A percentile compares a stretch with the other conserved stretches of the same genome.
These are phyloP conservation scores for Hortiboletus campestris DNA, from an alignment of 768 basidiomycete genomes.

Conservation along the genomic window DNA sequence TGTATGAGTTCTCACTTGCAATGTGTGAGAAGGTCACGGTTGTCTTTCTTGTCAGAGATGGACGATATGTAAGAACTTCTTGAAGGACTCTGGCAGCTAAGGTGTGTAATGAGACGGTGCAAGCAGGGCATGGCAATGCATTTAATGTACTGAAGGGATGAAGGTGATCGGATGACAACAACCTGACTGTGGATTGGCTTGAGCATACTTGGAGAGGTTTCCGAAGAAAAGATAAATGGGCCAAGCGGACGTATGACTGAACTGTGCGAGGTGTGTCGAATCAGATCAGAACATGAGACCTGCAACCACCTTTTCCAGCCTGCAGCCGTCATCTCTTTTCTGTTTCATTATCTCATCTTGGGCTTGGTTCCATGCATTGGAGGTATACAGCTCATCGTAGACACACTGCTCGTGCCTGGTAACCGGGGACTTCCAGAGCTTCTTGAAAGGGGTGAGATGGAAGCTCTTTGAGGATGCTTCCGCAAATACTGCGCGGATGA, in stretches of 20 bases:
- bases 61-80: neutral
- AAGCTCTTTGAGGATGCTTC: constrained; percentile 7
- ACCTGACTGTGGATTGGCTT: no score
- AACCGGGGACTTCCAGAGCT: neutral
- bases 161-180: neutral
- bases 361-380: neutral
- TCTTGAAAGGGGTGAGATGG: constrained; percentile 26
- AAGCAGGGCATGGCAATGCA: neutral
- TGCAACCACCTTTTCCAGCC: constrained; percentile 3
- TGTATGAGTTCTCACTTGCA: neutral
- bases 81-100: constrained; percentile 2
- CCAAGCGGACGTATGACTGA: constrained; percentile 14
- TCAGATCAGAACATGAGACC: neutral
- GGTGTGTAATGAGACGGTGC: neutral
- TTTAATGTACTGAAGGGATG: constrained; percentile 11
- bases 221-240: no score
- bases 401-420: neutral
- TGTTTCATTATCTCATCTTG: constrained; percentile 20
- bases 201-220: no score
- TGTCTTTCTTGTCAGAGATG: neutral
- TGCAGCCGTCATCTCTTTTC: constrained; percentile 7
- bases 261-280: constrained; percentile 6
- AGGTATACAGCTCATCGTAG: neutral
- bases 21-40: neutral
- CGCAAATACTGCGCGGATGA: constrained; percentile 8